phyloP scores from a whole-genome alignment of 2,329 filamentous ascomycete species.

The Tolypocladium capitatum region DNA sequence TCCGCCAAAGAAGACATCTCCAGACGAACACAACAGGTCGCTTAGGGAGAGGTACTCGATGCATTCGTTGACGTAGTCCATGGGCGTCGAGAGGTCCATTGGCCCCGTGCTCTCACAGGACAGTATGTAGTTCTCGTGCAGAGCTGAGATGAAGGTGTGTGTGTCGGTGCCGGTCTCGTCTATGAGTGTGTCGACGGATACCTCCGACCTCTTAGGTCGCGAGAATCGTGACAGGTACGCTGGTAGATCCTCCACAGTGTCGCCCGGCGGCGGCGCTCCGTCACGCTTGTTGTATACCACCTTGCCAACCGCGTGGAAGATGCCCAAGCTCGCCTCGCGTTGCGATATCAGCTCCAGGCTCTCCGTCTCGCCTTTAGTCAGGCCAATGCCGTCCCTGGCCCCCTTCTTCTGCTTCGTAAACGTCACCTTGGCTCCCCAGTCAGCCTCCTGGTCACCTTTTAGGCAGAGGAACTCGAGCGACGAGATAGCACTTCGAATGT shows the following conservation, averaged over 20 bases:
- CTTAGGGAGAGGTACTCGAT: slow-evolving; percentile 78
- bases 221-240: slow-evolving; percentile 42
- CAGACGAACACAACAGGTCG: slow-evolving; percentile 68
- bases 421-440: slow-evolving; percentile 62
- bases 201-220: slow-evolving; percentile 49
- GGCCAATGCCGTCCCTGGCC: slow-evolving; percentile 37
- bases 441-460: slow-evolving; percentile 59
- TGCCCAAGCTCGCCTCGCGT: slow-evolving; percentile 77
- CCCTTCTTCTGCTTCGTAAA: slow-evolving; percentile 56
- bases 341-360: slow-evolving; percentile 71
- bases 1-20: slow-evolving; percentile 53
- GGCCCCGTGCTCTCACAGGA: slow-evolving; percentile 55
- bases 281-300: slow-evolving; percentile 92
- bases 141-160: slow-evolving; percentile 73
- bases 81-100: slow-evolving; percentile 42
- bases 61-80: slow-evolving; percentile 73
- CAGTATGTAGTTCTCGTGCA: slow-evolving; percentile 86
- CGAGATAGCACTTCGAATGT: slow-evolving; percentile 84
- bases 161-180: slow-evolving; percentile 90
- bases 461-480: slow-evolving; percentile 86
- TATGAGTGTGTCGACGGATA: slow-evolving; percentile 62
- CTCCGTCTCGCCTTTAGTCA: slow-evolving; percentile 69
- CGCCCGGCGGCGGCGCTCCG: slow-evolving; percentile 29
- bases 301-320: slow-evolving; percentile 93
- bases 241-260: slow-evolving; percentile 42